phyloP scores from a whole-genome alignment of 805 yeast species.

The Nakazawaea wyomingensis region DNA sequence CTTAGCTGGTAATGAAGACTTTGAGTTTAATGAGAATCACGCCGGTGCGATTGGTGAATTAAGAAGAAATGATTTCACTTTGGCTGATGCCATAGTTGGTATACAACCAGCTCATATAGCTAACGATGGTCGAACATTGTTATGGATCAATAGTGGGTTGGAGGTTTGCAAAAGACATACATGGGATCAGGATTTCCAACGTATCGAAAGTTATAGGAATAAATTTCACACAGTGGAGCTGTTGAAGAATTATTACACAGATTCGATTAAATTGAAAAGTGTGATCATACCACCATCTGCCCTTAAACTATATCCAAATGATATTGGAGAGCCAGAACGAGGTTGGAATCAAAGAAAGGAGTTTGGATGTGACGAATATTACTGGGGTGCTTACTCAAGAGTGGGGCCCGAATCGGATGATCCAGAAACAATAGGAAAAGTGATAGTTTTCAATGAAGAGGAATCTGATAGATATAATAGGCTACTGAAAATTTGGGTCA shows the following conservation, averaged over 20 bases:
- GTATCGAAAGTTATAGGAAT: slow-evolving; percentile 23
- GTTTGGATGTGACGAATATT: slow-evolving; percentile 52
- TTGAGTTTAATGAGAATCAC: slow-evolving; percentile 42
- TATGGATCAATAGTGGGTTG: slow-evolving; percentile 73
- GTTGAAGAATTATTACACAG: slow-evolving; percentile 29
- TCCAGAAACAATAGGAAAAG: slow-evolving; percentile 36
- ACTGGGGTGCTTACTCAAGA: slow-evolving; percentile 43
- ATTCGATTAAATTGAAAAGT: slow-evolving; percentile 32
- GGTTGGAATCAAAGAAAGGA: slow-evolving; percentile 55
- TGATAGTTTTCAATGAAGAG: slow-evolving; percentile 30
- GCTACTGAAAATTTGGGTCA: slow-evolving; percentile 52
- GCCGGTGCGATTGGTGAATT: slow-evolving; percentile 54
- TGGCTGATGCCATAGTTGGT: slow-evolving; percentile 9
- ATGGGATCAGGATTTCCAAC: slow-evolving; percentile 33
- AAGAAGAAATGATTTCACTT: slow-evolving; percentile 22
- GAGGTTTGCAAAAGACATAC: slow-evolving; percentile 48
- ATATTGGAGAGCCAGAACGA: slow-evolving; percentile 35
- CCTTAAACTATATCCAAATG: slow-evolving; percentile 30
- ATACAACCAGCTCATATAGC: slow-evolving; percentile 55
- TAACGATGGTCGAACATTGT: slow-evolving; percentile 43
- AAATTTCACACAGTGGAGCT: slow-evolving; percentile 18
- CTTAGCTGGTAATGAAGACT: slow-evolving; percentile 49
- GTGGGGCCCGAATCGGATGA: slow-evolving; percentile 36
- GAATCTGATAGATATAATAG: slow-evolving; percentile 31
- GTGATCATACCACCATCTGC: slow-evolving; percentile 47